A percentile compares a stretch with the other conserved stretches of the same genome.
These are phyloP conservation scores for Colletotrichum theobromicola DNA, from an alignment of 2,329 filamentous ascomycete genomes.

Conservation along the genomic window DNA sequence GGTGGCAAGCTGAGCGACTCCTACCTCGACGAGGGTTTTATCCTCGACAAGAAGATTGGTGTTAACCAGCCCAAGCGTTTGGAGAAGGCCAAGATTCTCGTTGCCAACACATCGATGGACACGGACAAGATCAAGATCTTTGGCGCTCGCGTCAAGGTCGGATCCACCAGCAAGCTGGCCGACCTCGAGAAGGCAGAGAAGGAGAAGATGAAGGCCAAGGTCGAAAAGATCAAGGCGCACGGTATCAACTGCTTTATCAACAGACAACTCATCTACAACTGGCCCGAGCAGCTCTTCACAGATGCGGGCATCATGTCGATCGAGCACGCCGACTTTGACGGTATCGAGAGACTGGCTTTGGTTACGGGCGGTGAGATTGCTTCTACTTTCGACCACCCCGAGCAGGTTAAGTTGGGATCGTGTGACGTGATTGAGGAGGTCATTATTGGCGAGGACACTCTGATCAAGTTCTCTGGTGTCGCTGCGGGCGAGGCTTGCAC, in stretches of 20 bases:
- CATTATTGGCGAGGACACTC: conserved; percentile 95
- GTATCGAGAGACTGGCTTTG: conserved; percentile 91
- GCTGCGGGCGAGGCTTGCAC: conserved; percentile 95
- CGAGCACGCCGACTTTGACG: conserved; percentile 98
- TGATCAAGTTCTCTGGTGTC: conserved; percentile 97
- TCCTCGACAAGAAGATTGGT: conserved; percentile 98
- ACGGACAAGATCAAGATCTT: conserved; percentile 99
- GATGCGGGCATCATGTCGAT: conserved; percentile 98
- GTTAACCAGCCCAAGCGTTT: conserved; percentile 98
- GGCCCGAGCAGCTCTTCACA: conserved; percentile 98
- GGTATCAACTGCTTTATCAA: conserved; percentile 99
- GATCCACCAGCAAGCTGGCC: conserved; percentile 94
- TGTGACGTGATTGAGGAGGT: conserved; percentile 98
- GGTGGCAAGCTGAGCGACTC: conserved; percentile 97
- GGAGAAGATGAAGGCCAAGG: conserved; percentile 99
- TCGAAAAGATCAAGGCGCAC: conserved; percentile 97
- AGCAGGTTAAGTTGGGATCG: conserved; percentile 93
- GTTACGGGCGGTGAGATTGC: conserved; percentile 98
- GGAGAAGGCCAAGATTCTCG: conserved; percentile 97
- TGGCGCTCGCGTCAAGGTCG: conserved; percentile 94
- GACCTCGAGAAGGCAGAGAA: conserved; percentile 97
- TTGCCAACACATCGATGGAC: conserved; percentile 99
- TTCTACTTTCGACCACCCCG: conserved; percentile 97
- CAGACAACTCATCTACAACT: conserved; percentile 99
- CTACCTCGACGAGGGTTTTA: conserved; percentile 97